A percentile compares a stretch with the other conserved stretches of the same genome.
Conservation (phyloP, 441 rosid genomes). For the Omphalea diandra region DNA sequence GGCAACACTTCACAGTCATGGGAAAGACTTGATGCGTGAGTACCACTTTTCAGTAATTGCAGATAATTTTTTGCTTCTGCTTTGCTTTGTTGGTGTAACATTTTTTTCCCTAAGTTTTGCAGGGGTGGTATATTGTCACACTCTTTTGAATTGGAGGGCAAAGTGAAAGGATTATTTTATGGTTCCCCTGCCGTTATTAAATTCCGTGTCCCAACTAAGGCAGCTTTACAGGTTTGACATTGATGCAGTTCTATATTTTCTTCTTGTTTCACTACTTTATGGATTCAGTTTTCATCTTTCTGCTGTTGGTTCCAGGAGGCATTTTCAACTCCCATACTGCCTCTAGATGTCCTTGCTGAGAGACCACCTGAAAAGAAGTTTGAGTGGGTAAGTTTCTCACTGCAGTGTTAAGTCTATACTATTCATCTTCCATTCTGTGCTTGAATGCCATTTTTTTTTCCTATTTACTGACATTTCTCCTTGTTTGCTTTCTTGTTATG, state of each 20-base stretch:
- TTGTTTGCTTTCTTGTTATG: constrained; percentile 31
- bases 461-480: constrained; percentile 21
- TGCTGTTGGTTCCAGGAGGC: constrained; percentile 49
- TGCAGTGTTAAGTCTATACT: background rate
- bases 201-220: constrained; percentile 87
- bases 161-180: constrained; percentile 67
- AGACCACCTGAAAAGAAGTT: constrained; percentile 69
- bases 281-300: constrained; percentile 3
- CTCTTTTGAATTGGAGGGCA: constrained; percentile 81
- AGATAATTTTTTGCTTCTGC: background rate
- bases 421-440: background rate
- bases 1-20: constrained; percentile 84
- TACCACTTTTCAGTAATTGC: constrained; percentile 21
- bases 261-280: background rate
- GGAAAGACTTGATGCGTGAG: constrained; percentile 97
- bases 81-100: background rate
- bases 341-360: constrained; percentile 84
- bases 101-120: constrained; percentile 19
- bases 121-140: constrained; percentile 86
- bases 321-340: constrained; percentile 75
- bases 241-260: background rate
- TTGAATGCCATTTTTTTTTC: background rate
- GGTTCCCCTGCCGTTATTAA: constrained; percentile 85
- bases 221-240: constrained; percentile 71
- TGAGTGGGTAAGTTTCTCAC: constrained; percentile 53